These are phyloP conservation scores for Sporothrix variecibatus DNA, from an alignment of 2,329 filamentous ascomycete genomes.

Conservation along the genomic window DNA sequence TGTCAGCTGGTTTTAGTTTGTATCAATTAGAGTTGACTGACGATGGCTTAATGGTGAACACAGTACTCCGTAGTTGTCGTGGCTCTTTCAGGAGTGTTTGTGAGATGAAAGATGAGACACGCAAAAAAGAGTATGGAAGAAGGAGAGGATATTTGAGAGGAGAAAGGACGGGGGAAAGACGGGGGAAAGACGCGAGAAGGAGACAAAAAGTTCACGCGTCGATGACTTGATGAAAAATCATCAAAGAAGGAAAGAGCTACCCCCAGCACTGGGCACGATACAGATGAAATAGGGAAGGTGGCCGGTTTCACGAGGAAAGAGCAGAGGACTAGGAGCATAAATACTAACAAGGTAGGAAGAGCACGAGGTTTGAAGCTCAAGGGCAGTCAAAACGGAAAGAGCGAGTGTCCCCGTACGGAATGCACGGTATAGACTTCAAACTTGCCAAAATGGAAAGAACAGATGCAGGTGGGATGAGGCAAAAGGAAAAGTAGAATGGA, in stretches of 20 bases:
- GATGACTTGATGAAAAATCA: neutral
- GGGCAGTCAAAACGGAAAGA: neutral
- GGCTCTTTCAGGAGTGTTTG: neutral
- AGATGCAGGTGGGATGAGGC: neutral
- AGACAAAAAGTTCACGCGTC: neutral
- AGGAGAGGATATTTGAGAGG: neutral
- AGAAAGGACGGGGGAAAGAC: neutral
- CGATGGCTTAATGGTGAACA: neutral
- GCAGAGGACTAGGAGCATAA: neutral
- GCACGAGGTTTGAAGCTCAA: too few relatives aligned
- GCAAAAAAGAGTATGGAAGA: neutral
- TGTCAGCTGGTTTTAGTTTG: neutral
- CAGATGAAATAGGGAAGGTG: neutral
- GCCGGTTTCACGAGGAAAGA: neutral
- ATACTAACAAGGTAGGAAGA: neutral
- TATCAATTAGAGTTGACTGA: neutral
- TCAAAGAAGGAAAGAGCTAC: conserved; percentile 8
- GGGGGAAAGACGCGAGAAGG: neutral
- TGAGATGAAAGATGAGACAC: neutral
- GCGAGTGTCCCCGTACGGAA: neutral
- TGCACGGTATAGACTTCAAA: neutral
- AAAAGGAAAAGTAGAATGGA: neutral
- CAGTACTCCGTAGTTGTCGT: neutral
- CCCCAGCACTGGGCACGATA: neutral
- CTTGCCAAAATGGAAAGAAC: neutral